Base-by-base conservation (phyloP, 441 rosid species). In the Adansonia rubrostipa region DNA sequence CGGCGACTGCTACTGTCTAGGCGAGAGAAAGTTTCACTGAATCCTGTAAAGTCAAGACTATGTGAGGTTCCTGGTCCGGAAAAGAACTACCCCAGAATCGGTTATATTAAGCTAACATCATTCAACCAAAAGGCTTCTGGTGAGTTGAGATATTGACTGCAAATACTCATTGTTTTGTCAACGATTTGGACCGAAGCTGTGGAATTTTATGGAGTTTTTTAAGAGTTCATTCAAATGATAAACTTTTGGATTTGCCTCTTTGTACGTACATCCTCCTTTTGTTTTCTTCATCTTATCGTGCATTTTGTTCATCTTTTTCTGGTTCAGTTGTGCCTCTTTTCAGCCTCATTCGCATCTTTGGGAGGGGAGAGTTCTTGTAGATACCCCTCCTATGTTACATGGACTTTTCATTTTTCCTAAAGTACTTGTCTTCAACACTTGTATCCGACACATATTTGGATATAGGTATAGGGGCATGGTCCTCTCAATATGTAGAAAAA, bases 61-160 rank as follows among this genome's bases (percentile, higher is more conserved):
- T 96, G 99, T 48, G 86, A 89, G 81, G 71, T 94, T 71, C 92
- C 93, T 81, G 91, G 92, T 75, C 86, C 92, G 0, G 97, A 89
- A 76, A 88, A 84, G 85, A 88, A 87, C 79, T 86, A 89, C 28
- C 90, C 90, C 8, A 90, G 80, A 82, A 92, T 96, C 78, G 99
- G 99, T 40, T 96, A 96, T 85, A 96, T 96, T 77, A 96, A 94
- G 88, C 85, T 96, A 57, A 84, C 94, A 75, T 67, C 97, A 45
- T 96, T 94, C 85, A 94, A 91, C 82, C 94, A 90, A 90, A 92
- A 94, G 85, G 89, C 99, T 83, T 89, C 99, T 64, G 89, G 99
- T 93, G 80, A 84, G 83, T 81, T 7, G 44, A 62, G 47, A 33
- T 77, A 14, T 51, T 44, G 51, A 8, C 57, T 80, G 24, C 71